Percentiles rank a stretch among this genome's conserved stretches.
Conservation (phyloP, 371 early-diverging fungal species). For the Enterospora canceri region DNA sequence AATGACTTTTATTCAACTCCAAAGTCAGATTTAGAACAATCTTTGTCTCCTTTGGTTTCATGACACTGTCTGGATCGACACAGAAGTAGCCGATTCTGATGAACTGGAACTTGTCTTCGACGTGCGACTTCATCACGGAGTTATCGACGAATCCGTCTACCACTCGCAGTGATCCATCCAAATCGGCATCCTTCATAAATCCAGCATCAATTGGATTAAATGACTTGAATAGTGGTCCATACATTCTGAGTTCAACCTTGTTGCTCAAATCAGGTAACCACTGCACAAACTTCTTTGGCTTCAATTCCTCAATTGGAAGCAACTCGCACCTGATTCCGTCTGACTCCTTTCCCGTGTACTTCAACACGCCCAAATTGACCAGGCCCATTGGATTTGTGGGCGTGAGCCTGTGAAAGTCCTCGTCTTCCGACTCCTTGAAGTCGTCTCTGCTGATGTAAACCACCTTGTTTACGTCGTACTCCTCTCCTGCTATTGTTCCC, state of each 20-base stretch:
- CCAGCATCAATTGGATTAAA: conserved; percentile 71
- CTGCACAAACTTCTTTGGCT: conserved; percentile 88
- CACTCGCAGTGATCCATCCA: conserved; percentile 62
- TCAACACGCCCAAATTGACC: conserved; percentile 69
- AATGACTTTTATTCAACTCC: conserved; percentile 19
- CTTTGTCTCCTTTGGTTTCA: conserved; percentile 15
- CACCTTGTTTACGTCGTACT: conserved; percentile 22
- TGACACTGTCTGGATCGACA: conserved; percentile 65
- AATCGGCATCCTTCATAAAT: conserved; percentile 75
- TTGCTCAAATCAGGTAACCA: conserved; percentile 73
- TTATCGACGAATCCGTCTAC: conserved; percentile 68
- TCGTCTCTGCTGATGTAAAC: conserved; percentile 79
- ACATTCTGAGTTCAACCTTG: conserved; percentile 68
- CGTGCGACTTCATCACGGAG: conserved; percentile 62
- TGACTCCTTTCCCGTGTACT: conserved; percentile 61
- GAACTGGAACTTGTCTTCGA: conserved; percentile 80
- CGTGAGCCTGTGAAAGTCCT: conserved; percentile 80
- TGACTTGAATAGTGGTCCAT: conserved; percentile 72
- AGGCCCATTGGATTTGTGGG: conserved; percentile 81
- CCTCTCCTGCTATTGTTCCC: background rate
- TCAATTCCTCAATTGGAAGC: conserved; percentile 51
- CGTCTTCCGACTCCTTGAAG: conserved; percentile 69
- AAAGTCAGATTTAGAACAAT: conserved; percentile 39
- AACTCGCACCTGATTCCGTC: conserved; percentile 24
- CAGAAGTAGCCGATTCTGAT: conserved; percentile 88